Base-by-base conservation (phyloP, 768 basidiomycete genomes). In the Suillus placidus region DNA sequence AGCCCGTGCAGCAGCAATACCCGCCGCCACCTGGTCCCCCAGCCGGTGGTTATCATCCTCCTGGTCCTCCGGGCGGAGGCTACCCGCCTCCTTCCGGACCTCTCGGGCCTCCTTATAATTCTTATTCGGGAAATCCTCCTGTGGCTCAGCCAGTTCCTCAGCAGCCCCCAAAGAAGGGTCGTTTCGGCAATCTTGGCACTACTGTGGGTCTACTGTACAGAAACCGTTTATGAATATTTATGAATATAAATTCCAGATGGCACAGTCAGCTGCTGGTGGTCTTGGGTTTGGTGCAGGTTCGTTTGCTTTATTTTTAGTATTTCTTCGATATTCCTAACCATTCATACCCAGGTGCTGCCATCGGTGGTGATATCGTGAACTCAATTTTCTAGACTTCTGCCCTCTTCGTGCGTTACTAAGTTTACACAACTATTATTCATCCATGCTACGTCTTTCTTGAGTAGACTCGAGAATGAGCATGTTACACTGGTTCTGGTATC, bases 271-370 rank as follows among this genome's bases (percentile, higher is more conserved):
- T 2, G 78, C 74, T 1, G 75, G 83, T 20, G 85, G 84, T 42
- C 75, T 79, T 3, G 84, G 84, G 1, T 84, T 84, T 60, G 84
- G 84, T 23, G 82, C 80, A 61, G 80, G 81, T 78, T 26, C 69
- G 80, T 72, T 2, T 0, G 0, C 0, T n/a, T 2, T 6, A n/a
- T 10, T 13, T 60, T 16, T 14, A 26, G 9, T 42, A n/a, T n/a
- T n/a, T n/a, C 6, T n/a, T 55, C 10, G 12, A 10, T 6, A 9
- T 9, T 20, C 54, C 67, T 70, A 54, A 67, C 7, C 8, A 34
- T 38, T 37, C 51, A 35, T 64, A 8, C 10, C 12, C 64, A 84
- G 84, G 84, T 43, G 80, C 80, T 67, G 82, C 82, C 26, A 68
- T 84, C 54, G 81, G 80, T 34, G 76, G 80, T 60, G 82, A 77